phyloP scores from a whole-genome alignment of 805 yeast species.

The Ogataea ganodermae region DNA sequence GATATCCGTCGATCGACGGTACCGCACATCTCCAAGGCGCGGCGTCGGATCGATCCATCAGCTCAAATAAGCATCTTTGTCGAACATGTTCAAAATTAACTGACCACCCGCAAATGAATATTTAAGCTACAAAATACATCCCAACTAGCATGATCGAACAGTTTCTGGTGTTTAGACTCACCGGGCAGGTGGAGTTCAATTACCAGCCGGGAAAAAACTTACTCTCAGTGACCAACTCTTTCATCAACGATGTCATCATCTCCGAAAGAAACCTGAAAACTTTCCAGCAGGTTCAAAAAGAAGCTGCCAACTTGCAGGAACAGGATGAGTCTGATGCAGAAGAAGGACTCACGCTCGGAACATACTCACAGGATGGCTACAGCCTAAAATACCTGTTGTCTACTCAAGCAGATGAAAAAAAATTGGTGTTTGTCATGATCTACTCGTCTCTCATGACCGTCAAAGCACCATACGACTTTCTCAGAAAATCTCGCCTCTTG shows the following conservation, averaged over 20 bases:
- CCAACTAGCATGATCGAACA: slow-evolving; percentile 45
- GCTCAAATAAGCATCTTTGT: background rate
- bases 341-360: slow-evolving; percentile 26
- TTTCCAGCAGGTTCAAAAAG: slow-evolving; percentile 20
- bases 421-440: slow-evolving; percentile 44
- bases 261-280: slow-evolving; percentile 36
- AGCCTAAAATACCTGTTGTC: slow-evolving; percentile 45
- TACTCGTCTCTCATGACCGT: slow-evolving; percentile 40
- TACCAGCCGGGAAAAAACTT: slow-evolving; percentile 41
- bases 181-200: slow-evolving; percentile 56
- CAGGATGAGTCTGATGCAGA: slow-evolving; percentile 25
- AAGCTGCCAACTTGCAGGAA: slow-evolving; percentile 25
- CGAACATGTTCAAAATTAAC: background rate
- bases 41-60: background rate
- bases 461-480: slow-evolving; percentile 32
- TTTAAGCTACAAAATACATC: background rate
- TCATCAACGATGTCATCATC: slow-evolving; percentile 52
- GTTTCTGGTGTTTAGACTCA: slow-evolving; percentile 49
- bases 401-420: slow-evolving; percentile 36
- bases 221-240: slow-evolving; percentile 45
- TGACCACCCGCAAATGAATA: background rate
- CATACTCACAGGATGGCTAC: slow-evolving; percentile 40
- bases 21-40: too few species aligned
- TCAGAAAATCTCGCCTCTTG: slow-evolving; percentile 26
- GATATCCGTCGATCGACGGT: slow-evolving; percentile 2